Percentiles rank a stretch among this genome's conserved stretches.
Conservation (phyloP, 306 rosid genomes). For the Sesbania bispinosa region DNA sequence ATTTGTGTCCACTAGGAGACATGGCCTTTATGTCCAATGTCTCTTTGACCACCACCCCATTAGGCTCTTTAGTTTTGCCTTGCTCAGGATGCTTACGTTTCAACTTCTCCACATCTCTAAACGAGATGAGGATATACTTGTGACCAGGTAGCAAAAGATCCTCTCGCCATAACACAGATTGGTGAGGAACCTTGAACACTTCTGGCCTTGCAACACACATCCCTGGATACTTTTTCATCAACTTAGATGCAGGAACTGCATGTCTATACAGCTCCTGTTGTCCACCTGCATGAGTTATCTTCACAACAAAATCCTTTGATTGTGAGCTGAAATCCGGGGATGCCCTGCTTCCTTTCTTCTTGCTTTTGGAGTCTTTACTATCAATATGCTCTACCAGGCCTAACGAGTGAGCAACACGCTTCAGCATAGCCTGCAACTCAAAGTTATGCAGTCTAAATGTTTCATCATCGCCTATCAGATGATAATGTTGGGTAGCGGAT, state of each 20-base stretch:
- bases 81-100: constrained; percentile 35
- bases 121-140: constrained; percentile 51
- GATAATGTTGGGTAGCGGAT: constrained; percentile 28
- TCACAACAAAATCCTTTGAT: constrained; percentile 49
- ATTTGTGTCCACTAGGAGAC: constrained; percentile 32
- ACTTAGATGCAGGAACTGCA: constrained; percentile 44
- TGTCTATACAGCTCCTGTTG: constrained; percentile 45
- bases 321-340: constrained; percentile 22
- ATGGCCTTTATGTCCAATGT: neutral
- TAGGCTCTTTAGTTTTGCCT: neutral
- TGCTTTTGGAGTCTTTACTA: constrained; percentile 14
- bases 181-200: constrained; percentile 62
- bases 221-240: constrained; percentile 68
- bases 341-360: constrained; percentile 12
- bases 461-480: constrained; percentile 33
- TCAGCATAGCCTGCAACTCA: constrained; percentile 53
- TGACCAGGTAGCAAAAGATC: constrained; percentile 60
- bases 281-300: constrained; percentile 63
- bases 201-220: constrained; percentile 60
- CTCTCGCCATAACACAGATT: constrained; percentile 46
- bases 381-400: constrained; percentile 33
- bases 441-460: constrained; percentile 19
- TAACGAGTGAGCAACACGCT: constrained; percentile 32
- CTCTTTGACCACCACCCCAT: constrained; percentile 12
- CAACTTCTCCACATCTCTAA: constrained; percentile 48